A percentile compares a stretch with the other conserved stretches of the same genome.
Evolutionary conservation across 306 rosid species (phyloP).

Genomic region (Psophocarpus tetragonolobus): DNA sequence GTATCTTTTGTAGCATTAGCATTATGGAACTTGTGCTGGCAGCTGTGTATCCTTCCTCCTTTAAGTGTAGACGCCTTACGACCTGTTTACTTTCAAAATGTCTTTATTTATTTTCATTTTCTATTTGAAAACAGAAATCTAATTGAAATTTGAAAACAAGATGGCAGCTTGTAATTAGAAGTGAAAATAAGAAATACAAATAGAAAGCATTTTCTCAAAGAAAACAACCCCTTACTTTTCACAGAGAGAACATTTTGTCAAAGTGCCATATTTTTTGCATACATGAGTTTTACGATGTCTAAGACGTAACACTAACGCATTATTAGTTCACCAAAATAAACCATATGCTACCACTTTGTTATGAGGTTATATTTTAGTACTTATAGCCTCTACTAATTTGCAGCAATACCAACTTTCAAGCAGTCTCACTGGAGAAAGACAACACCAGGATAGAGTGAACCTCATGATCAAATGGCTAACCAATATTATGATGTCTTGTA

Average conservation of each 20-base stretch:
- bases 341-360: background rate
- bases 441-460: constrained; percentile 6
- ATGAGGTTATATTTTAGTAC: background rate
- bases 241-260: too few species aligned
- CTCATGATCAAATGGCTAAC: background rate
- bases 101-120: background rate
- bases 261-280: background rate
- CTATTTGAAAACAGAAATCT: background rate
- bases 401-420: background rate
- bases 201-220: background rate
- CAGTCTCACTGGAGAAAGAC: background rate
- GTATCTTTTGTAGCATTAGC: background rate
- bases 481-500: background rate
- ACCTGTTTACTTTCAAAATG: background rate
- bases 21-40: constrained; percentile 18
- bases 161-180: background rate
- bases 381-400: background rate
- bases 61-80: background rate
- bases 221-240: background rate
- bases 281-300: background rate
- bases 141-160: background rate
- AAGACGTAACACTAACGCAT: background rate
- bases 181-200: background rate
- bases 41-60: background rate
- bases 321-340: background rate